Evolutionary conservation across 495 filamentous ascomycete species (phyloP).

Genomic region (Tuber calosporum): DNA sequence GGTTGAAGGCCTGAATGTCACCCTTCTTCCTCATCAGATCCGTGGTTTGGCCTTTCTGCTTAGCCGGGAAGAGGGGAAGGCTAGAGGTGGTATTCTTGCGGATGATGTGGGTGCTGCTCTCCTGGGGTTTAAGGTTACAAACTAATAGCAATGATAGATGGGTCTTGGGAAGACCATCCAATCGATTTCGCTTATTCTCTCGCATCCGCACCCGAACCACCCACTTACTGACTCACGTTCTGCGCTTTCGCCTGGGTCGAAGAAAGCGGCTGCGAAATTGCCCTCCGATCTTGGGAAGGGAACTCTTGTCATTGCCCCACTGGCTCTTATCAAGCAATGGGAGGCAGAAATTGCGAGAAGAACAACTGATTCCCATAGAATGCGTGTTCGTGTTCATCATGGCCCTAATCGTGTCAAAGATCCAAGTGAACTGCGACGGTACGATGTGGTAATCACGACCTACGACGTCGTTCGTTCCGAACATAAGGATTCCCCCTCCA

Average conservation of each 20-base stretch:
- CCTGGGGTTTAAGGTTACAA: not conserved
- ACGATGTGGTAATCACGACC: constrained; percentile 95
- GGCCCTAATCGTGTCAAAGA: constrained; percentile 75
- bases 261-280: constrained; percentile 53
- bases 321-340: constrained; percentile 96
- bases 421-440: constrained; percentile 62
- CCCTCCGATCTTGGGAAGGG: constrained; percentile 59
- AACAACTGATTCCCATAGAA: constrained; percentile 57
- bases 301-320: constrained; percentile 87
- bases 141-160: constrained; percentile 48
- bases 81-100: constrained; percentile 77
- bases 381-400: constrained; percentile 83
- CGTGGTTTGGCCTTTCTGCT: constrained; percentile 91
- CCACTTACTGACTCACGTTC: constrained; percentile 44
- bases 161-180: constrained; percentile 79
- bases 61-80: constrained; percentile 71
- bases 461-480: constrained; percentile 93
- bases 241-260: constrained; percentile 32
- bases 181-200: constrained; percentile 72
- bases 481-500: constrained; percentile 55
- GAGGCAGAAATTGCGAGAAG: constrained; percentile 81
- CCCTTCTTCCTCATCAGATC: constrained; percentile 83
- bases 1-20: constrained; percentile 78
- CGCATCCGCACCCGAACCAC: constrained; percentile 62
- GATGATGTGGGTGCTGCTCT: constrained; percentile 55